Evolutionary conservation across 2,329 filamentous ascomycete genomes (phyloP), one percentile per base, ranked within the genome.

Genomic region (Fusarium drepaniforme): DNA sequence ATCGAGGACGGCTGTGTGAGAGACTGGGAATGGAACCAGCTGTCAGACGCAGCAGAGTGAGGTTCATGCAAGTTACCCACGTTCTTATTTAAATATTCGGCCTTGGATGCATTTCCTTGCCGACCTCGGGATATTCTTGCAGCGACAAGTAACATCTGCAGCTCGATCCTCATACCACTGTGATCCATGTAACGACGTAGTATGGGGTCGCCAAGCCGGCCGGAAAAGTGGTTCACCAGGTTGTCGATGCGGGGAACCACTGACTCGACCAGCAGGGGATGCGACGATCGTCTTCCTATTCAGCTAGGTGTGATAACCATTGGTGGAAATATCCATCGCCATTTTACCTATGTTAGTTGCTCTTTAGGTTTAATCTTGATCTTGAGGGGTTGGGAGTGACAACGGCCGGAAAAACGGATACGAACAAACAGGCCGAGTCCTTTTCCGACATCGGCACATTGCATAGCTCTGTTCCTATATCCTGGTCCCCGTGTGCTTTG

Each of bases 321-420:
- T 60, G 58, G 58, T 44, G 58, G 58, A 44, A 60, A 16, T 30
- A 21, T 15, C 49, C 4, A 60, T 44, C 8, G 37, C 40, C 3
- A 28, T 25, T 44, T 33, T 12, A n/a, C 28, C 38, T 60, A 60
- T 40, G 16, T 53, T 53, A 53, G 49, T 53, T 33, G 49, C 12
- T 33, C 49, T 21, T 49, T 53, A 53, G 28, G 49, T 53, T n/a
- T 8, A 53, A 33, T 28, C 49, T 53, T 33, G 49, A 53, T 53
- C 16, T 8, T 51, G 46, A 53, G 49, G 49, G 49, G 28, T 53
- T 53, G 28, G 18, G 18, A 53, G 9, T 5, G 28, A n/a, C 18
- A n/a, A 18, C 16, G 11, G 11, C 38, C 58, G 58, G 58, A 60
- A 60, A 60, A 60, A n/a, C 58, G 58, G 58, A 60, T 60, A 59